phyloP scores from a whole-genome alignment of 2,329 filamentous ascomycete genomes.

The Orbilia javanica region DNA sequence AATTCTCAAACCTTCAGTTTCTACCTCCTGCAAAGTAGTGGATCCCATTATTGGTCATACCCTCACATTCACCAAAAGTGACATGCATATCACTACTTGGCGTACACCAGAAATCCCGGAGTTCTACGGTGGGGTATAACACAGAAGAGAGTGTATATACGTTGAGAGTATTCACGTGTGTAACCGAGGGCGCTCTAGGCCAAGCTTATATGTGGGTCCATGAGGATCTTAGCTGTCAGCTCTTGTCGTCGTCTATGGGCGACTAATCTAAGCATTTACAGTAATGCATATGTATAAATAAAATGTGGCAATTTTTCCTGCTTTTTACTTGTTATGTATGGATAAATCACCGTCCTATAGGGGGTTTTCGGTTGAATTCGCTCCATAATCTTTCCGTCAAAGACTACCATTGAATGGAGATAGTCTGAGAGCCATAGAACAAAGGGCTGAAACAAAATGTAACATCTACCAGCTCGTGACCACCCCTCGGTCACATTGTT shows the following conservation, averaged over 20 bases:
- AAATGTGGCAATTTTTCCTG: conserved; percentile 40
- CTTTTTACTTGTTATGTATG: background rate
- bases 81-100: conserved; percentile 6
- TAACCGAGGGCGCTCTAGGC: conserved; percentile 30
- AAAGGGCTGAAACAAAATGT: conserved; percentile 43
- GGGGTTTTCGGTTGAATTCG: conserved; percentile 27
- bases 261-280: conserved; percentile 2
- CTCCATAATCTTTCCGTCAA: conserved; percentile 55
- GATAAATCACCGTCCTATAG: conserved; percentile 22
- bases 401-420: conserved; percentile 11
- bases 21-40: conserved; percentile 6
- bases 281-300: conserved; percentile 20
- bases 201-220: conserved; percentile 35
- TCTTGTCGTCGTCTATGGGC: conserved; percentile 28
- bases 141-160: background rate
- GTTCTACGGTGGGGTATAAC: conserved; percentile 38
- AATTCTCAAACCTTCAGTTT: background rate
- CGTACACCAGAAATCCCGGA: conserved; percentile 22
- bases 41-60: conserved; percentile 10
- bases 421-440: conserved; percentile 6
- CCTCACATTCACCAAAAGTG: background rate
- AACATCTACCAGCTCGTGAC: conserved; percentile 47
- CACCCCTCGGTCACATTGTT: conserved; percentile 21
- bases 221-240: conserved; percentile 17
- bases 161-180: conserved; percentile 28